phyloP scores from a whole-genome alignment of 305 asterid species.

The Nicotiana rustica region DNA sequence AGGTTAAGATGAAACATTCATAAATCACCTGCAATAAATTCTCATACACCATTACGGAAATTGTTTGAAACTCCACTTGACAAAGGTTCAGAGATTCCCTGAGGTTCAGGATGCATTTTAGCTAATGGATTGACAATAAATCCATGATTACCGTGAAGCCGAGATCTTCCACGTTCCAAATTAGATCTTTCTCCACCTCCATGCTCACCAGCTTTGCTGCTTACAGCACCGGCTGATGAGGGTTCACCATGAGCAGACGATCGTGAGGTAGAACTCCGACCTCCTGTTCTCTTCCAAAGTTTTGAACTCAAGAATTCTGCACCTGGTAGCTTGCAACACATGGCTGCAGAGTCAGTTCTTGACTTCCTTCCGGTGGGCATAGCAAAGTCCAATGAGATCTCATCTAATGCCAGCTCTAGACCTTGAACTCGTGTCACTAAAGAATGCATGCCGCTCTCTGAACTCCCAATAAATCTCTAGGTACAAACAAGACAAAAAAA shows the following conservation, averaged over 20 bases:
- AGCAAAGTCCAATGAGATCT: conserved; percentile 87
- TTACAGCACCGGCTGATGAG: conserved; percentile 43
- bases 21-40: neutral
- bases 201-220: conserved; percentile 37
- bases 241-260: conserved; percentile 52
- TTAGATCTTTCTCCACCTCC: conserved; percentile 42
- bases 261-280: conserved; percentile 50
- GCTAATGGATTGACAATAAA: conserved; percentile 87
- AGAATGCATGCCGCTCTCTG: conserved; percentile 84
- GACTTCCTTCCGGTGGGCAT: conserved; percentile 77
- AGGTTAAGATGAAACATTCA: no score
- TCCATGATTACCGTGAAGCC: conserved; percentile 60
- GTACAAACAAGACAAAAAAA: conserved; percentile 14
- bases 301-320: conserved; percentile 80
- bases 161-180: conserved; percentile 51
- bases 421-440: conserved; percentile 93
- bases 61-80: conserved; percentile 52
- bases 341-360: conserved; percentile 49
- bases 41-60: conserved; percentile 47
- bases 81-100: conserved; percentile 56
- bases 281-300: conserved; percentile 71
- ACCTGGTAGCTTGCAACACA: conserved; percentile 87
- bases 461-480: conserved; percentile 85
- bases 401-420: conserved; percentile 89
- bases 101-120: conserved; percentile 53